Base-by-base conservation (phyloP, 164 flowering plant species). In the Cinnamomum micranthum region DNA sequence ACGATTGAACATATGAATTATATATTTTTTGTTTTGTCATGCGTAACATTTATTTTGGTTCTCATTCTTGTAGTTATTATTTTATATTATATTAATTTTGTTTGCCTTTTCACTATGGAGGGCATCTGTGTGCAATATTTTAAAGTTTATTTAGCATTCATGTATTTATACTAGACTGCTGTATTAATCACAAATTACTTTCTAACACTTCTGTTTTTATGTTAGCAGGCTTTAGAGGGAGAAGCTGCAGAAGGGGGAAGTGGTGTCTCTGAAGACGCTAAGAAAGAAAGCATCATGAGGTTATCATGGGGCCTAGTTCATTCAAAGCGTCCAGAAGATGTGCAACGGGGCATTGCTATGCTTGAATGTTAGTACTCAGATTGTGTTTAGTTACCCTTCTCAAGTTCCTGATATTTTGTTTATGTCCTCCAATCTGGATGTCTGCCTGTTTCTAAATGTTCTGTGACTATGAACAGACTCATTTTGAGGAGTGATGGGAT, bases 281-380 rank as follows among this genome's bases (percentile, higher is more conserved):
- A 79, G 84, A 83, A 35, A 70, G 95, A 92, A 58, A 81, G 91
- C 80, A 81, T 93, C 60, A 92, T 93, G 98, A 82, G 99, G 79
- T 79, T 95, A 72, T 95, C 99, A 22, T 93, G 98, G 99, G 92
- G 97, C 15, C 96, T 95, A 79, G 98, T 95, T 77, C 99, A 95
- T 77, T 95, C 98, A 33, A 89, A 81, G 76, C 92, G 87, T 71
- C 80, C 89, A 50, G 96, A 93, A 79, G 96, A 95, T 82, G 89
- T 93, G 70, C 94, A 92, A 67, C 95, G 97, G 47, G 99, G 99
- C 58, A 92, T 93, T 52, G 97, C 96, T 41, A 93, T 95, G 97
- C 93, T 95, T 83, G 98, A 95, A 89, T 91, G 99, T 95, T 41
- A 62, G 35, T 50, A 58, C 25, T 41, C 47, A 6, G 27, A 63